Evolutionary conservation across 2,329 filamentous ascomycete species (phyloP), one percentile per base, ranked within the genome.

Genomic region (Chaetomium strumarium): DNA sequence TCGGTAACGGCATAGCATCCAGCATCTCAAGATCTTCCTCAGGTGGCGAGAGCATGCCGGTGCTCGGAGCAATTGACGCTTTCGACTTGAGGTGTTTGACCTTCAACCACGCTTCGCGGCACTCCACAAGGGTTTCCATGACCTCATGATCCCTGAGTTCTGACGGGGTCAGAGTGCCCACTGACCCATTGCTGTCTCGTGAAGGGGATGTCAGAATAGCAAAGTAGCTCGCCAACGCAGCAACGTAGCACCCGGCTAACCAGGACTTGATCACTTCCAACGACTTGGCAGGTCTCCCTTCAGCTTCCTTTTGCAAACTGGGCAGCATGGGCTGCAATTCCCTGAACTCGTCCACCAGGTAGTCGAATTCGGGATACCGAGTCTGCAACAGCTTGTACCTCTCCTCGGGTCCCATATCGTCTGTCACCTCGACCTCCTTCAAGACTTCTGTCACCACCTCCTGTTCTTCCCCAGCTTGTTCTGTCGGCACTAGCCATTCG

Each of bases 341-440:
- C 49, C 85, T 67, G 55, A 93, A 86, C 63, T 97, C 92, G 60
- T 86, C 84, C 44, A 88, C 85, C 36, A 99, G 75, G 52, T 85
- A 85, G 57, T 95, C 88, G 60, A 97, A 93, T 66, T 99, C 93
- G 2, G 95, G 93, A 67, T 99, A 96, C 67, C 89, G 79, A 43
- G 83, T 80, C 62, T 85, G 83, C 46, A 99, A 71, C 14, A 96
- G 79, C 64, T 84, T 86, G 58, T 86, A 72, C 59, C 84, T 80
- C 65, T 96, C 91, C 39, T 87, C 84, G 4, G 80, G 69, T 7
- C 78, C 74, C 85, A 96, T 91, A 55, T 88, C 83, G 19, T 88
- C 83, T 12, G 89, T 85, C 52, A 97, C 84, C 62, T 91, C 85
- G 39, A 91, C 58, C 62, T 95, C 86, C 47, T 90, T 88, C 43